phyloP scores from a whole-genome alignment of 768 basidiomycete species.

The Clitopilus passeckerianus region DNA sequence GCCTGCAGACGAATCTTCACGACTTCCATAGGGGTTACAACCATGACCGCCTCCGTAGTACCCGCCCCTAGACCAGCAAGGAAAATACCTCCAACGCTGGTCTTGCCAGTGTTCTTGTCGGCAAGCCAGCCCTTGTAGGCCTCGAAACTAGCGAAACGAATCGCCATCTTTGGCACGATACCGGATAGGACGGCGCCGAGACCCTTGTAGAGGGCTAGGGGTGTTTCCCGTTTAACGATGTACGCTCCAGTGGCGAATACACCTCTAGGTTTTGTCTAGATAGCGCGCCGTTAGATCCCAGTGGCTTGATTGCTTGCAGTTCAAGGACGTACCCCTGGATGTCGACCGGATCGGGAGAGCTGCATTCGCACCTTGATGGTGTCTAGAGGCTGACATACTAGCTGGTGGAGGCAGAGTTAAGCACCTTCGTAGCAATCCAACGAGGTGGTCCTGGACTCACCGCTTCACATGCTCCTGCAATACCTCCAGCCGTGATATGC shows the following conservation, averaged over 20 bases:
- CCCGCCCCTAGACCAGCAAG: conserved; percentile 93
- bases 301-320: neutral
- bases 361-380: conserved; percentile 99
- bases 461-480: conserved; percentile 92
- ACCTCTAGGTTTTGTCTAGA: conserved; percentile 84
- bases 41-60: conserved; percentile 88
- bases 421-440: neutral
- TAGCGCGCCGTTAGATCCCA: neutral
- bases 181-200: conserved; percentile 94
- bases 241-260: conserved; percentile 88
- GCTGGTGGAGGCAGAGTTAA: conserved; percentile 26
- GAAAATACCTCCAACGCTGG: conserved; percentile 78
- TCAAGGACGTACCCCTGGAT: conserved; percentile 69
- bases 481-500: conserved; percentile 92
- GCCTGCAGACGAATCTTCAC: conserved; percentile 98
- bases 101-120: conserved; percentile 72
- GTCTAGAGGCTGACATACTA: conserved; percentile 89
- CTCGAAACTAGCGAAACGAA: conserved; percentile 97
- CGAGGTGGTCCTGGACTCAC: conserved; percentile 32
- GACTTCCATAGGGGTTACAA: conserved; percentile 99
- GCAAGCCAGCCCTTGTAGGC: conserved; percentile 84
- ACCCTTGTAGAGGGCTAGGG: conserved; percentile 95
- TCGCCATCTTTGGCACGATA: conserved; percentile 99
- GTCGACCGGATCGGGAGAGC: conserved; percentile 73
- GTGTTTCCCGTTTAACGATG: conserved; percentile 89